A percentile compares a stretch with the other conserved stretches of the same genome.
Evolutionary conservation across 306 rosid species (phyloP).

Genomic region (Lathyrus tuberosus): DNA sequence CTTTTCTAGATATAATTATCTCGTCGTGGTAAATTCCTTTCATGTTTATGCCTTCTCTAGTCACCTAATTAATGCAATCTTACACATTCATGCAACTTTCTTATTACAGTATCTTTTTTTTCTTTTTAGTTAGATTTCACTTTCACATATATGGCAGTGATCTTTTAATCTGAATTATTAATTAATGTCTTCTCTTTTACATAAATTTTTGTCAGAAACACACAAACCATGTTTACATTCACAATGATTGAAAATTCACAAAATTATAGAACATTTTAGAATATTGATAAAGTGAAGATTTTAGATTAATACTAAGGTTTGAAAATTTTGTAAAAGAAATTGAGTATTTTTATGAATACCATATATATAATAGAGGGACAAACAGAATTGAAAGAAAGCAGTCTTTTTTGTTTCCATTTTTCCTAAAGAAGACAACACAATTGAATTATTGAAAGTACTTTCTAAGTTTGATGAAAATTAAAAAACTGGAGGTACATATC

Average conservation of each 20-base stretch:
- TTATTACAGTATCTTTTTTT: background rate
- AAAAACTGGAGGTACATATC: background rate
- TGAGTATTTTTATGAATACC: background rate
- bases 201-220: background rate
- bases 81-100: conserved; percentile 32
- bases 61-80: conserved; percentile 29
- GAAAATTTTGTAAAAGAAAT: background rate
- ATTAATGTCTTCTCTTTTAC: conserved; percentile 28
- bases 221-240: too few species aligned
- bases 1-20: conserved; percentile 23
- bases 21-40: conserved; percentile 35
- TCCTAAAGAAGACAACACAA: background rate
- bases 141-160: background rate
- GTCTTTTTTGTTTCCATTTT: conserved; percentile 26
- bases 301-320: background rate
- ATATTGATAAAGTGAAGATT: background rate
- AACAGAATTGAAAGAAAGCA: conserved; percentile 36
- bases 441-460: conserved; percentile 15
- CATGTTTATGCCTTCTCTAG: conserved; percentile 38
- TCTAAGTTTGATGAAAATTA: background rate
- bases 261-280: background rate
- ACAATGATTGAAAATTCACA: background rate
- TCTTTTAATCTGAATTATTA: conserved; percentile 16
- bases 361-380: conserved; percentile 38
- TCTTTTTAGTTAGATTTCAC: background rate